These are phyloP conservation scores for Penicillium sp. DNA, from an alignment of 2,329 filamentous ascomycete genomes.

Conservation along the genomic window DNA sequence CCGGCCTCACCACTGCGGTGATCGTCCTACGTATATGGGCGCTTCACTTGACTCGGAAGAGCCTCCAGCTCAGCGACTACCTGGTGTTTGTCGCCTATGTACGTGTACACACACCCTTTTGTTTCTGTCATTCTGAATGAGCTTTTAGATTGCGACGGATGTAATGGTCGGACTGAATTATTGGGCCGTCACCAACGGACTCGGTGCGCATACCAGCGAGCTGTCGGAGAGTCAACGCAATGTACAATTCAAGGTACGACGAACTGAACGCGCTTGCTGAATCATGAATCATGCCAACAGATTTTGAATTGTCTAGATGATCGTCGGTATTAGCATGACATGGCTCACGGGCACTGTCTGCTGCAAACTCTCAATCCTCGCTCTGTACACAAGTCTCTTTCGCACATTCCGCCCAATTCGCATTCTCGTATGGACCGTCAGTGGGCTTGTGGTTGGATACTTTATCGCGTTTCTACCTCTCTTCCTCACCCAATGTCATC, in stretches of 20 bases:
- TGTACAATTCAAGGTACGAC: constrained; percentile 5
- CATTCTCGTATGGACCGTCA: constrained; percentile 9
- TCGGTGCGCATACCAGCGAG: constrained; percentile 4
- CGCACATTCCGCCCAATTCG: constrained; percentile 9
- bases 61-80: constrained; percentile 8
- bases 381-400: constrained; percentile 11
- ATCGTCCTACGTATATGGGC: constrained; percentile 8
- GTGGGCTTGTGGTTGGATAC: constrained; percentile 7
- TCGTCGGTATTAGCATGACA: constrained; percentile 7
- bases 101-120: not conserved
- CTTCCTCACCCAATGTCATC: constrained; percentile 13
- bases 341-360: constrained; percentile 11
- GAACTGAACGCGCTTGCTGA: not conserved
- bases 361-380: constrained; percentile 12
- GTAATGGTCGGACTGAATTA: constrained; percentile 5
- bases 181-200: constrained; percentile 6
- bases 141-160: not conserved
- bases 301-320: not conserved
- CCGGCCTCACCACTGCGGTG: constrained; percentile 4
- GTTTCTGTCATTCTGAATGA: not conserved
- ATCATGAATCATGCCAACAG: not conserved
- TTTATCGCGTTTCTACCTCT: constrained; percentile 10
- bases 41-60: constrained; percentile 6
- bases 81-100: constrained; percentile 9
- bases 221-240: constrained; percentile 4